These are phyloP conservation scores for Aurifilum marmelostoma DNA, from an alignment of 2,329 filamentous ascomycete genomes.

Conservation along the genomic window DNA sequence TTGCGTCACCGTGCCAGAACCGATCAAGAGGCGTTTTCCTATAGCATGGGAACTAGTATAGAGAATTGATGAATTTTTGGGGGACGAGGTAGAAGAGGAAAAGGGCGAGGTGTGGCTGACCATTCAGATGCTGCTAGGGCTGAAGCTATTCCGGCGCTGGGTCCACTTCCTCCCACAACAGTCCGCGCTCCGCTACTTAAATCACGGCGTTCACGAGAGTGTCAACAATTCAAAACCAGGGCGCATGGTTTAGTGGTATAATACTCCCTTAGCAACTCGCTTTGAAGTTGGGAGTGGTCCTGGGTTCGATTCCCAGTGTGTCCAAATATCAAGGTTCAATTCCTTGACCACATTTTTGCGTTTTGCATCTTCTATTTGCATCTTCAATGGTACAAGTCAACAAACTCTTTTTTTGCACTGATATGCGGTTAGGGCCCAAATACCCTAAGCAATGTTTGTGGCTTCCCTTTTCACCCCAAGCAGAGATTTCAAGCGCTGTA, in stretches of 20 bases:
- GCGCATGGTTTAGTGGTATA: slow-evolving; percentile 18
- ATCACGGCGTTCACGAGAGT: background rate
- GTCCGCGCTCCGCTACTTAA: background rate
- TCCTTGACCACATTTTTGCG: slow-evolving; percentile 1
- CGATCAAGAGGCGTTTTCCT: background rate
- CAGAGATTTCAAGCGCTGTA: too few species aligned
- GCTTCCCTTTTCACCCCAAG: too few species aligned
- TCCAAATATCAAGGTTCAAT: background rate
- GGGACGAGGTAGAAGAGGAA: background rate
- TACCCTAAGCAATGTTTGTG: too few species aligned
- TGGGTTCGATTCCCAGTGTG: slow-evolving; percentile 16
- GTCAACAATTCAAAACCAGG: slow-evolving; percentile 2
- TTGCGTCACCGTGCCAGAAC: background rate
- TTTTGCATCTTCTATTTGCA: background rate
- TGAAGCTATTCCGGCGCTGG: background rate
- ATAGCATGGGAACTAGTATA: background rate
- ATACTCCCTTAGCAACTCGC: slow-evolving; percentile 14
- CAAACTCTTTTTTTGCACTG: too few species aligned
- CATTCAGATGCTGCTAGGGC: background rate
- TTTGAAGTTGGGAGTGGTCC: slow-evolving; percentile 6
- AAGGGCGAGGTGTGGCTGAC: background rate
- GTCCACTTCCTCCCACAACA: background rate
- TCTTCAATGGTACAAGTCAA: background rate
- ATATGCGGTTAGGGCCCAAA: too few species aligned
- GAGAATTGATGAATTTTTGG: background rate